Evolutionary conservation across 345 rosid species (phyloP).

Genomic region (Brassica juncea): DNA sequence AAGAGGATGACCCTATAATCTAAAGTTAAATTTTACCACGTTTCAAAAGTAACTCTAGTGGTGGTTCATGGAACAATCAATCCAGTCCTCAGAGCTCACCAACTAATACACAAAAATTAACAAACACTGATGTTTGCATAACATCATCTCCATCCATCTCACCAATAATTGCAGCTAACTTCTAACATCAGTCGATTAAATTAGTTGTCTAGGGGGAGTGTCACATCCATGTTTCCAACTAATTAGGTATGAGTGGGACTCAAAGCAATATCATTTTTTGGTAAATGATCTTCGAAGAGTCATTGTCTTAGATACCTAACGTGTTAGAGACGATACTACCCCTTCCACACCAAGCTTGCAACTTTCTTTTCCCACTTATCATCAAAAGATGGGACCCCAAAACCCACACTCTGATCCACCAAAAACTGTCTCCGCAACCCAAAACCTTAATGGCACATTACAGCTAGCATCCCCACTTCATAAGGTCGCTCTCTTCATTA

Average conservation of each 20-base stretch:
- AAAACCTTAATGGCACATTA: conserved; percentile 44
- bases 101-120: not conserved
- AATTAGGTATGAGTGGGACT: conserved; percentile 48
- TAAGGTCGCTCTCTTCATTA: conserved; percentile 41
- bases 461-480: conserved; percentile 55
- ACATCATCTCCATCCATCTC: conserved; percentile 26
- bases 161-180: conserved; percentile 38
- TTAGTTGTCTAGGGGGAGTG: conserved; percentile 26
- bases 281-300: conserved; percentile 38
- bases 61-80: conserved; percentile 37
- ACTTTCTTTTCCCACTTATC: conserved; percentile 38
- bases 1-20: conserved; percentile 6
- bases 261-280: conserved; percentile 37
- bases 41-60: conserved; percentile 7
- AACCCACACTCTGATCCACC: conserved; percentile 39
- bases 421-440: conserved; percentile 34
- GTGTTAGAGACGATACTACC: conserved; percentile 47
- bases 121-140: conserved; percentile 29
- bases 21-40: conserved; percentile 12
- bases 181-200: conserved; percentile 11
- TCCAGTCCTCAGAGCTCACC: conserved; percentile 37
- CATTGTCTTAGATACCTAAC: conserved; percentile 52
- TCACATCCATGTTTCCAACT: conserved; percentile 44
- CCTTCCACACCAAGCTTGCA: conserved; percentile 34
- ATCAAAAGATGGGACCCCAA: conserved; percentile 60